These are phyloP conservation scores for Euphorbia schlechtendalii DNA, from an alignment of 441 rosid species.

Conservation along the genomic window DNA sequence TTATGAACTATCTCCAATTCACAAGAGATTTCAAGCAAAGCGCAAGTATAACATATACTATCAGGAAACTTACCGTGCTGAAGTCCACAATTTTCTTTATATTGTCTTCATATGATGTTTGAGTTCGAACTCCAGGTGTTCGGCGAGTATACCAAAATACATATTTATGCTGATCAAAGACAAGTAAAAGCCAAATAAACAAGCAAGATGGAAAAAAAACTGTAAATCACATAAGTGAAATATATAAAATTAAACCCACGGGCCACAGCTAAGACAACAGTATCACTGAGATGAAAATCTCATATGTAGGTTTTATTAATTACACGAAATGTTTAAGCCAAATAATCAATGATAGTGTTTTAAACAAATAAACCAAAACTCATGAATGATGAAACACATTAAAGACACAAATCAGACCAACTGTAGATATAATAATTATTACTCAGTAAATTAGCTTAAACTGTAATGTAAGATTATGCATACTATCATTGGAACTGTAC, in stretches of 20 bases:
- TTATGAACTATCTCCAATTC: not conserved
- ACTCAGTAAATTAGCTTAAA: not conserved
- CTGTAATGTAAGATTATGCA: not conserved
- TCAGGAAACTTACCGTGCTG: slow-evolving; percentile 57
- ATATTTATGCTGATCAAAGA: slow-evolving; percentile 57
- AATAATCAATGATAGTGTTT: not conserved
- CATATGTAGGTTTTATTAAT: not conserved
- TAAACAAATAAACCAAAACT: not conserved
- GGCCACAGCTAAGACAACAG: not conserved
- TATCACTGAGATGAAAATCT: not conserved
- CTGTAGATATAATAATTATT: not conserved
- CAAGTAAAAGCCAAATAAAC: slow-evolving; percentile 20
- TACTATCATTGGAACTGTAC: not conserved
- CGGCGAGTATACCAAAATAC: slow-evolving; percentile 93
- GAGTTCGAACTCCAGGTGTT: slow-evolving; percentile 79
- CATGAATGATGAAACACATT: not conserved
- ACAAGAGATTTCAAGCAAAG: slow-evolving; percentile 2
- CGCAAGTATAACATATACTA: not conserved
- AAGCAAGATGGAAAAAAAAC: too few species aligned
- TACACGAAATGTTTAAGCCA: not conserved
- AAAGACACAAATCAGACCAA: not conserved
- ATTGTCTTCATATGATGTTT: slow-evolving; percentile 88
- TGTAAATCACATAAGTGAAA: not conserved
- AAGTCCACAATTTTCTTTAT: slow-evolving; percentile 89
- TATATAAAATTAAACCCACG: slow-evolving; percentile 3